Base-by-base conservation (phyloP, 164 flowering plant genomes). In the Aristolochia fimbriata region DNA sequence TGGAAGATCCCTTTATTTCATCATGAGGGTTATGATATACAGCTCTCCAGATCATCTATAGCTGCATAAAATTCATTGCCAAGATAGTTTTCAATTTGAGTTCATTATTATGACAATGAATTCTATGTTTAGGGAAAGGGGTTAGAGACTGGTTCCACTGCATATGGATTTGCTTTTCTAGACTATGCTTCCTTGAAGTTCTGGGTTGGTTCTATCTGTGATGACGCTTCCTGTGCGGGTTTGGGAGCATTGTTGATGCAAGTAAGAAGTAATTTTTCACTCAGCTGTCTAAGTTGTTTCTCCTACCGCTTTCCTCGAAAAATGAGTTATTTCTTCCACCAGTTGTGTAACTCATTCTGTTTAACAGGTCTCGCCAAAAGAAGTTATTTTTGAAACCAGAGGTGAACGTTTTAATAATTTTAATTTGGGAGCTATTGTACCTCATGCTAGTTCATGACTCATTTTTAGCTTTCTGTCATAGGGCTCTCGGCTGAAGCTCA, bases 161-260 rank as follows among this genome's bases (percentile, higher is more conserved):
- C 65, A 14, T 84, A 76, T 72, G 99, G 97, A 53, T 91, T 94
- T 87, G 95, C 97, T 63, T 94, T 94, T 70, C 87, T 91, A 68
- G 97, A 91, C 69, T 88, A 87, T 74, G 93, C 96, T 68, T 74
- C 95, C 67, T 73, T 86, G 62, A 84, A 71, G 71, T 78, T 94
- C 73, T 90, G 96, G 92, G 78, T 88, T 76, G 99, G 99, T 66
- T 85, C 88, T 59, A 68, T 88, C n/a, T 62, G 58, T 51, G 96
- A 90, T 75, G 99, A 94, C 80, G 81, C 86, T 50, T 88, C 99
- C 50, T 85, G 77, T 76, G 81, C 95, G 15, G 77, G 93, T 67
- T 63, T 94, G 71, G 97, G 93, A 57, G 85, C 99, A 68, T 67
- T 90, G 68, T 64, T 94, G 74, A 77, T 94, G 97, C 99, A 94